These are phyloP conservation scores for Hemisphaericaspora xylofermentans DNA, from an alignment of 1,139 yeast species.

Conservation along the genomic window DNA sequence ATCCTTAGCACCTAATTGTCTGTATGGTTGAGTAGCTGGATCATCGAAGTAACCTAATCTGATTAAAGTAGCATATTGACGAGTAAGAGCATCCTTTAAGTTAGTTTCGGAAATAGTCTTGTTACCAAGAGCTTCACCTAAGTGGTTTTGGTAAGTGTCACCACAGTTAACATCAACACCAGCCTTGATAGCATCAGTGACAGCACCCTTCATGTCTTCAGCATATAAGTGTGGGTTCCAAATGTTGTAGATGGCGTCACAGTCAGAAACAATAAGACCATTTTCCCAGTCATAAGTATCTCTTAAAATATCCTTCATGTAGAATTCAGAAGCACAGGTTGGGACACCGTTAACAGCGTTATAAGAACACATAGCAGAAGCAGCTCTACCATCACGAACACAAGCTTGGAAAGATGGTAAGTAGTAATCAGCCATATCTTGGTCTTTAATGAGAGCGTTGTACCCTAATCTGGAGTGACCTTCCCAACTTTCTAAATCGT, in stretches of 20 bases:
- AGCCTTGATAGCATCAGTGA: slow-evolving; percentile 9
- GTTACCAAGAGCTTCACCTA: slow-evolving; percentile 7
- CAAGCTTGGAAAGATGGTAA: slow-evolving; percentile 8
- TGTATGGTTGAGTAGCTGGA: slow-evolving; percentile 6
- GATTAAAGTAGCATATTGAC: slow-evolving; percentile 8
- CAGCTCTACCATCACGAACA: slow-evolving; percentile 9
- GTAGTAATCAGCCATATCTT: slow-evolving; percentile 10
- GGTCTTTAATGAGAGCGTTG: slow-evolving; percentile 6
- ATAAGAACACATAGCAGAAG: slow-evolving; percentile 10
- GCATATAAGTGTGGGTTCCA: slow-evolving; percentile 10
- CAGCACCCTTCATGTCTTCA: slow-evolving; percentile 7
- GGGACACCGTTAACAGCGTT: slow-evolving; percentile 11
- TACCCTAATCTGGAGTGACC: slow-evolving; percentile 9
- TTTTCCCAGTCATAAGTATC: slow-evolving; percentile 5
- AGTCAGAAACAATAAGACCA: slow-evolving; percentile 8
- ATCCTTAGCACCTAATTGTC: slow-evolving; percentile 7
- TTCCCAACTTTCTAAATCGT: slow-evolving; percentile 10
- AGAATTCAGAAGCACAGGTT: slow-evolving; percentile 8
- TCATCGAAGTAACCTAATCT: slow-evolving; percentile 10
- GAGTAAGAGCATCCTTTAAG: slow-evolving; percentile 6
- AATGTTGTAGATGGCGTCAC: slow-evolving; percentile 9
- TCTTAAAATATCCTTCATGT: slow-evolving; percentile 7
- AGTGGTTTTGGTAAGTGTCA: slow-evolving; percentile 6
- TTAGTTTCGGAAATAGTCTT: slow-evolving; percentile 4
- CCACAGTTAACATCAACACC: slow-evolving; percentile 11